Evolutionary conservation across 495 filamentous ascomycete genomes (phyloP).

Genomic region (Copromyces sp.): DNA sequence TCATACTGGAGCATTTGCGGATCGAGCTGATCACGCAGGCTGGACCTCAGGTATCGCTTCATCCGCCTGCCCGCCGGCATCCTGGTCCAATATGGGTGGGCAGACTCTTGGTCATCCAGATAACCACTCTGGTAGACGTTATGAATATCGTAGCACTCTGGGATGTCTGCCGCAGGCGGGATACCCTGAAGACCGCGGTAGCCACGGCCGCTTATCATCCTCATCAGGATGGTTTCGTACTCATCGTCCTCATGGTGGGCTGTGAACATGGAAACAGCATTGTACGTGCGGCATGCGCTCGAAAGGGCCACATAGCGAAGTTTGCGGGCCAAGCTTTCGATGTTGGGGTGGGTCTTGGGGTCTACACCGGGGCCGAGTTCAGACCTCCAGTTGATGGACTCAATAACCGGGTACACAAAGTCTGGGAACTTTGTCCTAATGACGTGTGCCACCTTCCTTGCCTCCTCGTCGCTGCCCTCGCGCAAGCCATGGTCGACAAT

Average conservation of each 20-base stretch:
- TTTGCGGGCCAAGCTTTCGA: conserved; percentile 70
- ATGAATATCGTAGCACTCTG: conserved; percentile 70
- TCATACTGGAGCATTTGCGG: conserved; percentile 2
- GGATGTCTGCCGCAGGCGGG: conserved; percentile 50
- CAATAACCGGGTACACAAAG: conserved; percentile 3
- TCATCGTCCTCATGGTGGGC: conserved; percentile 83
- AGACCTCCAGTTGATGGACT: conserved; percentile 4
- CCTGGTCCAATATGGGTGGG: conserved; percentile 19
- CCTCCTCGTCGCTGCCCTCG: conserved; percentile 58
- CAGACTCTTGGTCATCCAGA: conserved; percentile 26
- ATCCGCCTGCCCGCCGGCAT: conserved; percentile 5
- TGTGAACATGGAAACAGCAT: conserved; percentile 49
- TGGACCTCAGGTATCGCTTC: conserved; percentile 9
- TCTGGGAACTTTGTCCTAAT: conserved; percentile 28
- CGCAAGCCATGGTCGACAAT: conserved; percentile 75
- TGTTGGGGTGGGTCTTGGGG: conserved; percentile 42
- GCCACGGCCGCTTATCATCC: conserved; percentile 51
- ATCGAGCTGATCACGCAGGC: conserved; percentile 17
- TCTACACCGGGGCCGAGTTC: background rate
- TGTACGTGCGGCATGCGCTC: conserved; percentile 38
- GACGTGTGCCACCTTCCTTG: conserved; percentile 44
- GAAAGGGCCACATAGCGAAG: conserved; percentile 66
- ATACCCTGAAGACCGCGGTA: conserved; percentile 65
- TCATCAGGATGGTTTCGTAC: conserved; percentile 77
- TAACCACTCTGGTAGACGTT: conserved; percentile 60